Base-by-base conservation (phyloP, 495 filamentous ascomycete species). In the Podospora comata region DNA sequence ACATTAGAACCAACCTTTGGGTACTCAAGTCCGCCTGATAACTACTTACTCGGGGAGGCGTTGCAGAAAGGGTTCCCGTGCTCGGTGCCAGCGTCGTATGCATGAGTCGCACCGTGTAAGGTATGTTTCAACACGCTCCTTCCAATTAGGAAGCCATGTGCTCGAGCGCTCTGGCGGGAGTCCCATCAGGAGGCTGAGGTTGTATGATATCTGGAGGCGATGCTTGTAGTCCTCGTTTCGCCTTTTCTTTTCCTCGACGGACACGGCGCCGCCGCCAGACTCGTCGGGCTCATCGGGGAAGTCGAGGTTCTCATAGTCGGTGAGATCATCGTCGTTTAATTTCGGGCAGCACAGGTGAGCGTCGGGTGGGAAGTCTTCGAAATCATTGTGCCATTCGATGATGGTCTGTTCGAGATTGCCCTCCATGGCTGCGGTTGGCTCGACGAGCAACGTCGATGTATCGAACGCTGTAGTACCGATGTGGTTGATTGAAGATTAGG, bases 51-150 rank as follows among this genome's bases (percentile, higher is more conserved):
- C 32, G n/a, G 28, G 28, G 18, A 89, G 20, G 13, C 62, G 63
- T 26, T 70, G 68, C 34, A 77, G 30, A 58, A 76, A 78, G 3
- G 62, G 64, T 1, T 67, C 57, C 19, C 76, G 72, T 23, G 85
- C 85, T 60, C 86, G 89, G 79, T 97, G 92, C 79, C 93, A 97
- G 55, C 88, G 86, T 53, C 86, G 86, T 67, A 93, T 88, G 75
- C 94, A 97, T 55, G 86, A 81, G 70, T 96, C 90, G 79, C 94
- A 97, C 48, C 80, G 85, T 30, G 80, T 85, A 53, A 97, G 80
- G 61, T 76, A 79, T 26, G 39, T 55, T 56, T 82, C 78, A 58
- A 79, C 74, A 4, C 78, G 71, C 27, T 86, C 78, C 2, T 78
- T 82, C 58, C 94, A 85, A 75, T 88, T 87, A 57, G 79, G 74